Conservation (phyloP, 1,139 yeast species). For the Kodamaea ohmeri region DNA sequence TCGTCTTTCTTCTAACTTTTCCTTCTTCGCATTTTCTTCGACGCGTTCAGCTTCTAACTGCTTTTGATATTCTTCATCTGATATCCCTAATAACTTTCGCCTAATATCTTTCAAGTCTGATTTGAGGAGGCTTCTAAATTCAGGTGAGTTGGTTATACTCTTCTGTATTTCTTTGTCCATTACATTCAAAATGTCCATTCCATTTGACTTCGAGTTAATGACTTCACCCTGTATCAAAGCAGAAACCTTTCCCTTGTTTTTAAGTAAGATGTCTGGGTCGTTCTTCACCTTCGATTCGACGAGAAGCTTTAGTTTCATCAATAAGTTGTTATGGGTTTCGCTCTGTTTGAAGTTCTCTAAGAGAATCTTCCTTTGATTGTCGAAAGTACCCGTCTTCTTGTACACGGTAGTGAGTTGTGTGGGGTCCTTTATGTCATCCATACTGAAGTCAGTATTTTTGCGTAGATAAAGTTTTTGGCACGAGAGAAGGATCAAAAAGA, state of each 20-base stretch:
- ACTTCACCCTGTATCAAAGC: slow-evolving; percentile 54
- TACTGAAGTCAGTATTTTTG: slow-evolving; percentile 1
- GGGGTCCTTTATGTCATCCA: slow-evolving; percentile 25
- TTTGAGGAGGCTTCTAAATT: slow-evolving; percentile 34
- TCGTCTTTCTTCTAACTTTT: slow-evolving; percentile 14
- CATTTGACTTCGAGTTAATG: slow-evolving; percentile 22
- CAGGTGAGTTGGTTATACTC: slow-evolving; percentile 44
- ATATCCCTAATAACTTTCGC: slow-evolving; percentile 33
- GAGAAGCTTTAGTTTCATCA: slow-evolving; percentile 41
- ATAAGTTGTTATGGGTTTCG: slow-evolving; percentile 42
- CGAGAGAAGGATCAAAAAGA: not conserved
- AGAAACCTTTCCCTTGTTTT: slow-evolving; percentile 51
- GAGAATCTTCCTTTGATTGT: slow-evolving; percentile 41
- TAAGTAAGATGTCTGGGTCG: slow-evolving; percentile 48
- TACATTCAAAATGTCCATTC: slow-evolving; percentile 27
- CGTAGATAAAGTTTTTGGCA: not conserved
- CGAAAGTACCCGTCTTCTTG: slow-evolving; percentile 53
- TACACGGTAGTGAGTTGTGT: slow-evolving; percentile 42
- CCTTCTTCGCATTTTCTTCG: slow-evolving; percentile 13
- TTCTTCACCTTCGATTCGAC: slow-evolving; percentile 47
- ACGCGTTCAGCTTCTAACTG: slow-evolving; percentile 22
- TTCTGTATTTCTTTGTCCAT: slow-evolving; percentile 49
- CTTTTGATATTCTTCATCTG: slow-evolving; percentile 40
- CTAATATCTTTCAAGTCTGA: slow-evolving; percentile 36
- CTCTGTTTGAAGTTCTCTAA: slow-evolving; percentile 45